Conservation (phyloP, 2,329 filamentous ascomycete genomes). For the Teratosphaeria viscida region DNA sequence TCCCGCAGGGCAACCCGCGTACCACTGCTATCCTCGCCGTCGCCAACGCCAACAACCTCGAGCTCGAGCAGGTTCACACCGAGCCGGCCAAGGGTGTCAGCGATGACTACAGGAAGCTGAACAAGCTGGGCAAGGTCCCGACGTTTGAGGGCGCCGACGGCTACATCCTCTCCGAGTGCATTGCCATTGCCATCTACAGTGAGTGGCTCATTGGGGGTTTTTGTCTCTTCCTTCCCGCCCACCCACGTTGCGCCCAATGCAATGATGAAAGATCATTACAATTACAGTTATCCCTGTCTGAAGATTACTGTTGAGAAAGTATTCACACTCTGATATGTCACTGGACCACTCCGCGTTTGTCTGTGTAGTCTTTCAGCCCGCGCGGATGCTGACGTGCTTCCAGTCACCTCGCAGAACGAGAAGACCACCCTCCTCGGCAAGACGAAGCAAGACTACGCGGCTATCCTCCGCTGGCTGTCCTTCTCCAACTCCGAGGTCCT, state of each 20-base stretch:
- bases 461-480: slow-evolving; percentile 97
- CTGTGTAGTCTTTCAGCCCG: neutral
- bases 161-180: slow-evolving; percentile 76
- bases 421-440: slow-evolving; percentile 98
- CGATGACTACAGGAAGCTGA: slow-evolving; percentile 72
- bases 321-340: slow-evolving; percentile 65
- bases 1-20: slow-evolving; percentile 69
- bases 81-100: slow-evolving; percentile 54
- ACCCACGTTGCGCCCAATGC: slow-evolving; percentile 9
- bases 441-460: slow-evolving; percentile 99
- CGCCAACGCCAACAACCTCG: slow-evolving; percentile 94
- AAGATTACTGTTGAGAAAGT: slow-evolving; percentile 78
- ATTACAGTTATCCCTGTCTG: slow-evolving; percentile 96
- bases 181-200: slow-evolving; percentile 97
- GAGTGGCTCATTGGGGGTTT: slow-evolving; percentile 39
- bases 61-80: slow-evolving; percentile 73
- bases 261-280: slow-evolving; percentile 66
- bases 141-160: slow-evolving; percentile 88
- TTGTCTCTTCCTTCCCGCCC: neutral
- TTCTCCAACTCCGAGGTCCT: slow-evolving; percentile 88
- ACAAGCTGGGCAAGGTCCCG: slow-evolving; percentile 82
- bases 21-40: slow-evolving; percentile 80
- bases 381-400: neutral
- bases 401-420: slow-evolving; percentile 99
- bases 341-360: neutral